A percentile compares a stretch with the other conserved stretches of the same genome.
Conservation (phyloP, 2,329 filamentous ascomycete genomes). For the Paraconiothyrium sp. region DNA sequence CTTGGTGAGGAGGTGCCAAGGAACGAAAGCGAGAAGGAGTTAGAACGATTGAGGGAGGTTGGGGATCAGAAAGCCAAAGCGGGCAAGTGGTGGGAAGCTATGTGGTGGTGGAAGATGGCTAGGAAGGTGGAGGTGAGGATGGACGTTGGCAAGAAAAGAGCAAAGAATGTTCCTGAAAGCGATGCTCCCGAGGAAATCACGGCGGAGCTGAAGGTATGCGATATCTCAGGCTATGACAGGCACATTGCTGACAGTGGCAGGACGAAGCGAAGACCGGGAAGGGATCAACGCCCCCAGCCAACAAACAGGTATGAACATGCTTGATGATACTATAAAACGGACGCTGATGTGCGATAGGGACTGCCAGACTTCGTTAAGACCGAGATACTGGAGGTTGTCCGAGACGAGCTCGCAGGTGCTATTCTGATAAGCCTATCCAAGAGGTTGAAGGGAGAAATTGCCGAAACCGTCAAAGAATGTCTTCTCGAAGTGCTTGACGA, state of each 20-base stretch:
- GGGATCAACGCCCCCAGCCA: not conserved
- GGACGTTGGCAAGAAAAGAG: not conserved
- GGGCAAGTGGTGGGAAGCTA: slow-evolving; percentile 4
- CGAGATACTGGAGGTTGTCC: not conserved
- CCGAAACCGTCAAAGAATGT: not conserved
- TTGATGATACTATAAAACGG: not conserved
- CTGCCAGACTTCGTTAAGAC: slow-evolving; percentile 4
- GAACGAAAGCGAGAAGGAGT: not conserved
- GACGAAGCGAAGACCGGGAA: not conserved
- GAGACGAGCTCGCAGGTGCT: not conserved
- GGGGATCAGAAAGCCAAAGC: not conserved
- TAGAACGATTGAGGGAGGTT: not conserved
- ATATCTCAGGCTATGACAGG: not conserved
- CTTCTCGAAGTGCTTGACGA: not conserved
- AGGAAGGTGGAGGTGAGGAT: not conserved
- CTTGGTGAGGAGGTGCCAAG: not conserved
- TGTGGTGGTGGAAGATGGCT: slow-evolving; percentile 11
- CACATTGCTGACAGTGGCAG: not conserved
- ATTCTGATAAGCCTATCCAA: not conserved
- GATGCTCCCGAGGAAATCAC: not conserved
- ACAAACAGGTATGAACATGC: not conserved
- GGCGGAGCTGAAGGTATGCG: not conserved
- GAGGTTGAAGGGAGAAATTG: not conserved
- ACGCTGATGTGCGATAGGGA: not conserved
- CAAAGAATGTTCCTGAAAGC: not conserved